Evolutionary conservation across 2,329 filamentous ascomycete genomes (phyloP), one percentile per base, ranked within the genome.

Genomic region (Trichoderma atroviride): DNA sequence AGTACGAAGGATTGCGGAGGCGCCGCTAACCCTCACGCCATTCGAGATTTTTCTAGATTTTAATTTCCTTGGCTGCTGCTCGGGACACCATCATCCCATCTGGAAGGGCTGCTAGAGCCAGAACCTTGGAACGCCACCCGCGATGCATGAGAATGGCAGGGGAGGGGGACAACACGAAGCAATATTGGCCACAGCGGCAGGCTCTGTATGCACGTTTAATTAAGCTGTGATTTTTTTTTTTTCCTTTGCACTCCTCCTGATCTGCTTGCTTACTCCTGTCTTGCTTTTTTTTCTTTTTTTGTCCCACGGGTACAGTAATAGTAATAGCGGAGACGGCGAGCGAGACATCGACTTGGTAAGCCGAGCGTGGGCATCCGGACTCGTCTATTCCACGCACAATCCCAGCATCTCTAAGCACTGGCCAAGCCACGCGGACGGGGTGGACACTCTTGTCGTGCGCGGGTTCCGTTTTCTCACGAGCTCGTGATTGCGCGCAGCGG

Each of bases 391-490:
- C 50, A 55, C 22, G 61, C 50, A 64, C 27, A 56, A 31, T 33
- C 53, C 57, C 27, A 43, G 57, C 35, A 59, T 59, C 35, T 14
- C 35, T 24, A 35, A 37, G 57, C 57, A 43, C 56, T 59, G 56
- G 56, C 63, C 61, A 67, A 37, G 64, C 55, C 64, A 59, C 64
- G 64, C 64, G 55, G 64, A 67, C 55, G n/a, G 40, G 61, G 56
- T 57, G 47, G 63, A 33, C 62, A 56, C 52, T 65, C 43, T 27
- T 43, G 37, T 47, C 40, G 59, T n/a, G 33, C 53, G 55, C 56
- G 56, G 29, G 37, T 50, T 47, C 64, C 55, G 64, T 58, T 37
- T 67, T 67, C 29, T 67, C 31, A 59, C 55, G 64, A 59, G 64
- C 40, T 52, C 40, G 64, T 67, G 55, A 67, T 52, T 67, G 53